Base-by-base conservation (phyloP, 129 eudicot genomes). In the Dittrichia graveolens region DNA sequence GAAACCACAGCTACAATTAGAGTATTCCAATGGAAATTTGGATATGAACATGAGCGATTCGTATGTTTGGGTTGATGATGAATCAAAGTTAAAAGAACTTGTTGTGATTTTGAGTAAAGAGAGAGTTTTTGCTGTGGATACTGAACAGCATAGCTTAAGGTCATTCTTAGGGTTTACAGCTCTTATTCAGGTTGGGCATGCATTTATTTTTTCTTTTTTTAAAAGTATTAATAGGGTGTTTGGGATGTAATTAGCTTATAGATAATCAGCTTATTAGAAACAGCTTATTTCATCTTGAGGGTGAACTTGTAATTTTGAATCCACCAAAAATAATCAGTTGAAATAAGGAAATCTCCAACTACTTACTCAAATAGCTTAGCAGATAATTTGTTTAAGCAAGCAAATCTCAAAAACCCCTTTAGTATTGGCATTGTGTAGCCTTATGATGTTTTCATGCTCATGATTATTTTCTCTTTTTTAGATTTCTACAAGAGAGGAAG, bases 81-180 rank as follows among this genome's bases (percentile, higher is more conserved):
- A 92, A 71, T 24, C 78, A 4, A 83, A 92, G 76, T 48, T 92
- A 52, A 54, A 69, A 61, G 86, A 85, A 67, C 91, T 92, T 24
- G 96, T 70, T 8, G 87, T 85, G 61, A 81, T 75, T 10, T 89
- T 92, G 85, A 83, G 85, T 69, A 76, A 85, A 50, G 90, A 87
- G 77, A 85, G 62, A 71, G 92, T 87, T 37, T 85, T 92, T 81
- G 95, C 78, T 11, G 98, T 92, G 58, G 98, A 92, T 80, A 92
- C 96, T 4, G 98, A 92, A 82, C 98, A 92, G 52, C 98, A 92
- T 75, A 82, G 96, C 69, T 82, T 92, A 50, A 81, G 90, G 37
- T 89, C 98, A 0, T 92, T 92, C 77, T 76, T 86, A 75, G 98
- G 98, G 65, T 92, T 92, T 79, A 92, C 96, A 3, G 96, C 96